Conservation (phyloP, 139 green algal species). For the Astrephomene gubernaculifera region DNA sequence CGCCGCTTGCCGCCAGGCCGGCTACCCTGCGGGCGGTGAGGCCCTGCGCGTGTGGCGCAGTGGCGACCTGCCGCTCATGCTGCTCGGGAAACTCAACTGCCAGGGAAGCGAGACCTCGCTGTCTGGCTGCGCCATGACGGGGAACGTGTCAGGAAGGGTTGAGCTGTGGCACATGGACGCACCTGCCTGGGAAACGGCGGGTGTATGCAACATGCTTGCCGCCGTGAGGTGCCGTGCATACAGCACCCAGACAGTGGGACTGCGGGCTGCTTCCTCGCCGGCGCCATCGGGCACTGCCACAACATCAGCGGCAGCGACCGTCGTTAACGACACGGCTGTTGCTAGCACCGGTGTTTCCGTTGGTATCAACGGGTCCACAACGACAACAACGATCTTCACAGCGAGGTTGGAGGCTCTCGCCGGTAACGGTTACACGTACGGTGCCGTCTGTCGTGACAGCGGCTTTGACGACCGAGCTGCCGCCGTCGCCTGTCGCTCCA, state of each 20-base stretch:
- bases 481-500: conserved; percentile 2
- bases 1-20: background rate
- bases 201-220: background rate
- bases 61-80: background rate
- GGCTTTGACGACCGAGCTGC: background rate
- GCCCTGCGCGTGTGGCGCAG: background rate
- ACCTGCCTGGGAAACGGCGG: background rate
- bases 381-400: background rate
- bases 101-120: background rate
- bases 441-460: conserved; percentile 8
- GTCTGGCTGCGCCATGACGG: background rate
- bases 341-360: background rate
- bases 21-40: conserved; percentile 7
- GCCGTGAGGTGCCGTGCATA: background rate
- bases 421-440: background rate
- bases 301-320: background rate
- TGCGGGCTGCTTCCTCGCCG: background rate
- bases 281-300: background rate
- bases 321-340: background rate
- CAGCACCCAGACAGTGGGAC: background rate
- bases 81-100: background rate
- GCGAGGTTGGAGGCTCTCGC: background rate
- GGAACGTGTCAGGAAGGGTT: background rate
- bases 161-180: background rate
- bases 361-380: too few relatives aligned